Percentiles rank a stretch among this genome's conserved stretches.
Evolutionary conservation across 805 yeast species (phyloP).

Genomic region (Candida chauliodis): DNA sequence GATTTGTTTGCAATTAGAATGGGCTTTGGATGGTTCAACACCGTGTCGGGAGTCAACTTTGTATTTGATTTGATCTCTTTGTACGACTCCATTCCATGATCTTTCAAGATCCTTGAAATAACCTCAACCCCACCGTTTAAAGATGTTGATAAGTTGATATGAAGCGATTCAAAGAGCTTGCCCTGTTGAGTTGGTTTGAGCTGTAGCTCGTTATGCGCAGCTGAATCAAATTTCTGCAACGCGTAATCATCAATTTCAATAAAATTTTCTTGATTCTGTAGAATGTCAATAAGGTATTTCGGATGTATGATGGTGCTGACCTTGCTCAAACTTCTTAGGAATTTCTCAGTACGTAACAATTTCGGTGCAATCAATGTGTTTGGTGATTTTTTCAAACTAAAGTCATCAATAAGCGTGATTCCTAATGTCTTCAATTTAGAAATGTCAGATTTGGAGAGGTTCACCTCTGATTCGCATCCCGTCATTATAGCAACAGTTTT

Average conservation of each 20-base stretch:
- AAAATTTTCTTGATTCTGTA: conserved; percentile 19
- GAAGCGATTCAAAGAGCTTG: conserved; percentile 44
- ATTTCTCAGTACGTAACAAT: conserved; percentile 82
- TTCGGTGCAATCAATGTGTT: conserved; percentile 72
- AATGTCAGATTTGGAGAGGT: conserved; percentile 40
- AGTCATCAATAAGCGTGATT: conserved; percentile 46
- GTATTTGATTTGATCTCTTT: conserved; percentile 20
- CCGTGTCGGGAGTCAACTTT: not conserved
- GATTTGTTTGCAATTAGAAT: conserved; percentile 30
- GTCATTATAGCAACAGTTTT: conserved; percentile 53
- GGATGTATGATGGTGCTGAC: conserved; percentile 57
- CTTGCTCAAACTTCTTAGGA: conserved; percentile 63
- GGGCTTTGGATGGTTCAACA: not conserved
- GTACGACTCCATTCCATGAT: conserved; percentile 51
- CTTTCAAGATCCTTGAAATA: conserved; percentile 51
- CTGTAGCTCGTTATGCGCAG: conserved; percentile 22
- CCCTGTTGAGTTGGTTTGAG: conserved; percentile 17
- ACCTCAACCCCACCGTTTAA: conserved; percentile 60
- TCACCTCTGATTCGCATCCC: conserved; percentile 53
- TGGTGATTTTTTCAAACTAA: conserved; percentile 32
- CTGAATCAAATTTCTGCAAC: conserved; percentile 28
- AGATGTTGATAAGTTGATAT: conserved; percentile 52
- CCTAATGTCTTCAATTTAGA: conserved; percentile 49
- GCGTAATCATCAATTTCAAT: conserved; percentile 26
- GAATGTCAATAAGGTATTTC: conserved; percentile 44